Conservation (phyloP, 495 filamentous ascomycete species). For the Penicillium malachiteum region DNA sequence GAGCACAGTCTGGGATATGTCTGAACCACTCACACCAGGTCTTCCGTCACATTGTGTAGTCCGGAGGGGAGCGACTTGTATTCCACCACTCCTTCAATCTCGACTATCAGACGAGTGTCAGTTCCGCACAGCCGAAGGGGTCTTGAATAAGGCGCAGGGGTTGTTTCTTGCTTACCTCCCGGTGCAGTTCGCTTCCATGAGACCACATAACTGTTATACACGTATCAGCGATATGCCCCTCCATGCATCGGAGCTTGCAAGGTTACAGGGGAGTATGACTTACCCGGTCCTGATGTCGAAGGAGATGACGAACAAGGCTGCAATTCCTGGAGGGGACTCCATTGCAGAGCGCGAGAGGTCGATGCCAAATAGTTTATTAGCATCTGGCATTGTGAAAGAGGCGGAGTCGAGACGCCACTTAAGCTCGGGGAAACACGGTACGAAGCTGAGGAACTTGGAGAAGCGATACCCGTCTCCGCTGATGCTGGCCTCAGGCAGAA, state of each 20-base stretch:
- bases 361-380: constrained; percentile 33
- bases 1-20: not conserved
- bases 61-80: constrained; percentile 94
- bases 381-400: constrained; percentile 30
- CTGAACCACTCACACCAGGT: constrained; percentile 64
- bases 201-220: constrained; percentile 64
- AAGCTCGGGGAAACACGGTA: constrained; percentile 27
- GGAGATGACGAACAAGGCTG: constrained; percentile 79
- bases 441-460: constrained; percentile 12
- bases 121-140: constrained; percentile 5
- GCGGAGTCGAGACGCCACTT: constrained; percentile 13
- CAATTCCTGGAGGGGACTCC: constrained; percentile 63
- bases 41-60: constrained; percentile 81
- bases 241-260: constrained; percentile 3
- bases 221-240: constrained; percentile 18
- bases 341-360: constrained; percentile 36
- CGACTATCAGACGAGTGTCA: constrained; percentile 50
- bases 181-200: constrained; percentile 75
- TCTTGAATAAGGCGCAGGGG: constrained; percentile 4
- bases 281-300: constrained; percentile 87
- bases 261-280: constrained; percentile 19
- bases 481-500: constrained; percentile 13
- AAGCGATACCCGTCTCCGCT: not conserved
- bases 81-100: constrained; percentile 86
- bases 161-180: constrained; percentile 45